Base-by-base conservation (phyloP, 208 protist genomes). In the Leishmania martiniquensis region DNA sequence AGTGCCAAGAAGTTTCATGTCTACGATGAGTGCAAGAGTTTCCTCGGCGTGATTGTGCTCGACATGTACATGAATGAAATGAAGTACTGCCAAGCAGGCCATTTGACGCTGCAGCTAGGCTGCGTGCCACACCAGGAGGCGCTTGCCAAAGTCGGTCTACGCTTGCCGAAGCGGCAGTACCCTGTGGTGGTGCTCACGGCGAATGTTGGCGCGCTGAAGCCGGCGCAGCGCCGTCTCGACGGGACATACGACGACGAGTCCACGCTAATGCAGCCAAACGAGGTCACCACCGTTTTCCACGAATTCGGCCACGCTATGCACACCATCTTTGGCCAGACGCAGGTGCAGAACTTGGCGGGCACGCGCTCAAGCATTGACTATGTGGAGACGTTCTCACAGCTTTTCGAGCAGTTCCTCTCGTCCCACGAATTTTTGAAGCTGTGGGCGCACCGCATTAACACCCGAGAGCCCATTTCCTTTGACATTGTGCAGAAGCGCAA, bases 261-360 rank as follows among this genome's bases (percentile, higher is more conserved):
- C 7, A 96, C 92, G 1, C 84, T 97, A 12, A 92, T 98, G 86
- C 83, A 92, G 52, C 92, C 91, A 49, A 86, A 86, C 77, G 95
- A 98, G 85, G 95, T 98, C 12, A 95, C 87, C 25, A 98, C 97
- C 4, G 76, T 98, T 10, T 98, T 99, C 73, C 97, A 99, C 84
- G 97, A 99, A 83, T 97, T 98, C 71, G 97, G 97, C 22, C 97
- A 99, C 76, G 91, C 93, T 13, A 91, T 98, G 90, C 96, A 98
- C 84, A 97, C 95, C 54, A 97, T 98, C 72, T 97, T 98, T 92
- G 94, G 92, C 20, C 93, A 98, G 84, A 98, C 95, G 5, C 85
- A 87, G 44, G 95, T 97, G 67, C 97, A 98, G 83, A 98, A 98
- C 87, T 82, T 98, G 44, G 91, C 97, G 39, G 97, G 97, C 59